phyloP scores from a whole-genome alignment of 2,329 filamentous ascomycete genomes.

The Gliomastix tumulicola region DNA sequence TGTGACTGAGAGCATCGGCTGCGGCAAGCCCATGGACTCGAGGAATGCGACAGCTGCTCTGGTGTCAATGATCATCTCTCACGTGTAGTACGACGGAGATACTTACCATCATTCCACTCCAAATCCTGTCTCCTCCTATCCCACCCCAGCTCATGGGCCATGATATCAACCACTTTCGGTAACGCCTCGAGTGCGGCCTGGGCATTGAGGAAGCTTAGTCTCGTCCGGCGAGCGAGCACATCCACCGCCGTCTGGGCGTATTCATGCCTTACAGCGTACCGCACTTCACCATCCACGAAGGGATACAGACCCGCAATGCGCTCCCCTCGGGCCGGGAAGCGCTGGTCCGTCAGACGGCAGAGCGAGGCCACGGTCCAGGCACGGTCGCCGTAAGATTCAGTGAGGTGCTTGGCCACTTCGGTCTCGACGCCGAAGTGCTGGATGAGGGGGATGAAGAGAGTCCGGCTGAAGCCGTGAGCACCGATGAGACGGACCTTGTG shows the following conservation, averaged over 20 bases:
- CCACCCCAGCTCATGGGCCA: conserved; percentile 81
- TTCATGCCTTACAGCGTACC: conserved; percentile 82
- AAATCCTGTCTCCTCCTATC: conserved; percentile 61
- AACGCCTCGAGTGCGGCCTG: conserved; percentile 84
- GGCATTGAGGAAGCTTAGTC: conserved; percentile 85
- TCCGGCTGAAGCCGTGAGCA: conserved; percentile 79
- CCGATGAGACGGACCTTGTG: conserved; percentile 76
- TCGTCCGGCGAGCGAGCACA: conserved; percentile 75
- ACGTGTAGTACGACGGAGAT: neutral
- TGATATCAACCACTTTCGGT: conserved; percentile 80
- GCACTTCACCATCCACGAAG: conserved; percentile 85
- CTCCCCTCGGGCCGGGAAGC: conserved; percentile 78
- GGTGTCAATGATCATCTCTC: neutral
- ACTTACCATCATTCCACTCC: conserved; percentile 73
- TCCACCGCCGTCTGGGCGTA: conserved; percentile 89
- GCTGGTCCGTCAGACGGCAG: conserved; percentile 66
- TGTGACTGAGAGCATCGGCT: conserved; percentile 48
- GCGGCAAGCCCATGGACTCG: conserved; percentile 59
- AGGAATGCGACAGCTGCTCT: conserved; percentile 48
- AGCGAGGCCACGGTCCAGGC: conserved; percentile 86
- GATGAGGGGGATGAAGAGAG: conserved; percentile 90
- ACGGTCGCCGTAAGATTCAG: conserved; percentile 82
- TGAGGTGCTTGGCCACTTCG: conserved; percentile 84
- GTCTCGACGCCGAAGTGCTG: conserved; percentile 91
- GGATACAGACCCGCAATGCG: conserved; percentile 77